These are phyloP conservation scores for Raddia distichophylla DNA, from an alignment of 176 grass and related monocot species.

Conservation along the genomic window DNA sequence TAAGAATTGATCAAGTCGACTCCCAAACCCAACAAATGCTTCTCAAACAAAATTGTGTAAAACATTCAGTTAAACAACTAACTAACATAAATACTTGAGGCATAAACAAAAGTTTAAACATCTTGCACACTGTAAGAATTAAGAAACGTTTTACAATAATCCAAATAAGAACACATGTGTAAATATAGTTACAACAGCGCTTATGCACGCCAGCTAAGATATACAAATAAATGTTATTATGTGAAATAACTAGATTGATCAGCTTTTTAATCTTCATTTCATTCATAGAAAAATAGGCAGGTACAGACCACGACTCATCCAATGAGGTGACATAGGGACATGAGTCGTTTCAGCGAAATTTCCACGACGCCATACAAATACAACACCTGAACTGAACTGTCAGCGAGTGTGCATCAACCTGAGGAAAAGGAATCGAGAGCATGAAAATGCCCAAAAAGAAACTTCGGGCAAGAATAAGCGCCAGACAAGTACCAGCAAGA, in stretches of 20 bases:
- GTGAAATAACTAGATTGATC: neutral
- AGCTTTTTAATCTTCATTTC: neutral
- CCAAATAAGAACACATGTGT: neutral
- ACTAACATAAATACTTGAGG: neutral
- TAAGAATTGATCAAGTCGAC: conserved; percentile 9
- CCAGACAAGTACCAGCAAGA: neutral
- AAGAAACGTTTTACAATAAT: neutral
- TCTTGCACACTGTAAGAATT: neutral
- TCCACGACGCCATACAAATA: neutral
- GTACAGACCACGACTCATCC: neutral
- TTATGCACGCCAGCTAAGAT: neutral
- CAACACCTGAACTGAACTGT: neutral
- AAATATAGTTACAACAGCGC: neutral
- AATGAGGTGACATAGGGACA: neutral
- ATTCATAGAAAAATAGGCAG: neutral
- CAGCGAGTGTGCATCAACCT: neutral
- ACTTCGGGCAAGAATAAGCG: neutral
- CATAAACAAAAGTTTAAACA: neutral
- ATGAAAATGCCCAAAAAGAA: neutral
- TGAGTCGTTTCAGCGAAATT: neutral
- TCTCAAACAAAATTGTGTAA: neutral
- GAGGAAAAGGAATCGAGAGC: neutral
- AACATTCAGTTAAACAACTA: conserved; percentile 15
- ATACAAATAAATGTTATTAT: neutral
- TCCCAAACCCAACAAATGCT: conserved; percentile 11